A percentile compares a stretch with the other conserved stretches of the same genome.
Conservation (phyloP, 2,329 filamentous ascomycete genomes). For the Amphichorda felina region DNA sequence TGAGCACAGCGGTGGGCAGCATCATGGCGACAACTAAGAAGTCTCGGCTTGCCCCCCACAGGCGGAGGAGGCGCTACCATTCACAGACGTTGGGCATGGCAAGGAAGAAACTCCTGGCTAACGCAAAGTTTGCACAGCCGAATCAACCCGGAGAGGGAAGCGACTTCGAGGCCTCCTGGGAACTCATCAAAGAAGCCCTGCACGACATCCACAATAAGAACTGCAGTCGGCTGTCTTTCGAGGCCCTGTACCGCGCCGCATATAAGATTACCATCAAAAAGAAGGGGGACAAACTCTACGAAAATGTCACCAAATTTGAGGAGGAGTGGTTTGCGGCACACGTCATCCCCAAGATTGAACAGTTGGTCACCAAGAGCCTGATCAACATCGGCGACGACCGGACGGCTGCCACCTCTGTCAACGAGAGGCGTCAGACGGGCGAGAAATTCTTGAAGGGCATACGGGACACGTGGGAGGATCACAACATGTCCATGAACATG, state of each 20-base stretch:
- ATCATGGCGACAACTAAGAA: no score
- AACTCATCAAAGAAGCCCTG: conserved; percentile 62
- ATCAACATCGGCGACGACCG: conserved; percentile 47
- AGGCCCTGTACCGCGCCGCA: conserved; percentile 84
- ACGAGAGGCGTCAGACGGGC: conserved; percentile 68
- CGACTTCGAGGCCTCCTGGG: conserved; percentile 83
- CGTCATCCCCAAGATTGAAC: conserved; percentile 59
- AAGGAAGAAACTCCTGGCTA: conserved; percentile 3
- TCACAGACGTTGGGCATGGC: neutral
- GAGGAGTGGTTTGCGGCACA: conserved; percentile 65
- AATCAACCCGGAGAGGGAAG: conserved; percentile 40
- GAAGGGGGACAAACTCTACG: conserved; percentile 72
- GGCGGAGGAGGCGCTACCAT: no score
- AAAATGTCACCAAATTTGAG: conserved; percentile 70
- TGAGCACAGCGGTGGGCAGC: no score
- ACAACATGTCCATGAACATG: conserved; percentile 93
- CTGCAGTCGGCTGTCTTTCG: conserved; percentile 81
- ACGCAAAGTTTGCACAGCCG: conserved; percentile 12
- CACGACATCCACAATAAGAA: conserved; percentile 86
- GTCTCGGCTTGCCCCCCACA: no score
- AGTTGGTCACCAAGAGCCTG: conserved; percentile 59
- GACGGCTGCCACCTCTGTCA: conserved; percentile 45
- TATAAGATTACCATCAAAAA: conserved; percentile 92
- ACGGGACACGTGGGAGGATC: conserved; percentile 73
- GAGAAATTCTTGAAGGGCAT: conserved; percentile 72